Percentiles rank a stretch among this genome's conserved stretches.
These are phyloP conservation scores for Daldinia decipiens DNA, from an alignment of 495 filamentous ascomycete species.

Conservation along the genomic window DNA sequence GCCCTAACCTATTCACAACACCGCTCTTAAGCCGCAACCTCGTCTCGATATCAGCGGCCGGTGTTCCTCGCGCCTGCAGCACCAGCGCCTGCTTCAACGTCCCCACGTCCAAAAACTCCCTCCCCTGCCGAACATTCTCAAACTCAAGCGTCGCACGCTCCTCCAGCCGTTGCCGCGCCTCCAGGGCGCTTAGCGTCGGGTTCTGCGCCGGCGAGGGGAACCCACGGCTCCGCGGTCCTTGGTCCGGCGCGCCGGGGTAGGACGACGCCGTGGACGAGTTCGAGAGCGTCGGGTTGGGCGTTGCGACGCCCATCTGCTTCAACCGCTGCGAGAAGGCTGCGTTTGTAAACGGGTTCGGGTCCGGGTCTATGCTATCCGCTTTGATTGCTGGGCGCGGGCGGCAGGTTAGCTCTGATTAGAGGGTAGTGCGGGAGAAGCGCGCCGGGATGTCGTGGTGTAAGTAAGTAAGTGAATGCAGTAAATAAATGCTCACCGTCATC, in stretches of 20 bases:
- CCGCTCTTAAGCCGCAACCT: slow-evolving; percentile 52
- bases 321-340: slow-evolving; percentile 54
- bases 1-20: slow-evolving; percentile 53
- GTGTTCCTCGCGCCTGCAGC: slow-evolving; percentile 47
- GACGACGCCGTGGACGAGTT: slow-evolving; percentile 55
- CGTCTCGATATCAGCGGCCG: slow-evolving; percentile 51
- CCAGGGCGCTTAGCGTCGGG: slow-evolving; percentile 54
- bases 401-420: background rate
- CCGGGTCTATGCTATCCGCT: slow-evolving; percentile 46
- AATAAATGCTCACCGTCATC: slow-evolving; percentile 50
- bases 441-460: too few relatives aligned
- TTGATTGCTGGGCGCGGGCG: slow-evolving; percentile 43
- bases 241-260: slow-evolving; percentile 22
- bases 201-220: slow-evolving; percentile 51
- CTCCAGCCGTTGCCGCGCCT: slow-evolving; percentile 52
- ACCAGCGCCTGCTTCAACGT: slow-evolving; percentile 52
- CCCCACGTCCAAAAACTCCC: slow-evolving; percentile 54
- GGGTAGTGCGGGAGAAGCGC: background rate
- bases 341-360: slow-evolving; percentile 42
- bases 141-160: slow-evolving; percentile 53
- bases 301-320: slow-evolving; percentile 57
- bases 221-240: slow-evolving; percentile 23
- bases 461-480: background rate
- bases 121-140: slow-evolving; percentile 44
- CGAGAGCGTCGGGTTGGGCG: slow-evolving; percentile 59